A percentile compares a stretch with the other conserved stretches of the same genome.
Evolutionary conservation across 2,329 filamentous ascomycete species (phyloP).

Genomic region (Cladosporium sp.): DNA sequence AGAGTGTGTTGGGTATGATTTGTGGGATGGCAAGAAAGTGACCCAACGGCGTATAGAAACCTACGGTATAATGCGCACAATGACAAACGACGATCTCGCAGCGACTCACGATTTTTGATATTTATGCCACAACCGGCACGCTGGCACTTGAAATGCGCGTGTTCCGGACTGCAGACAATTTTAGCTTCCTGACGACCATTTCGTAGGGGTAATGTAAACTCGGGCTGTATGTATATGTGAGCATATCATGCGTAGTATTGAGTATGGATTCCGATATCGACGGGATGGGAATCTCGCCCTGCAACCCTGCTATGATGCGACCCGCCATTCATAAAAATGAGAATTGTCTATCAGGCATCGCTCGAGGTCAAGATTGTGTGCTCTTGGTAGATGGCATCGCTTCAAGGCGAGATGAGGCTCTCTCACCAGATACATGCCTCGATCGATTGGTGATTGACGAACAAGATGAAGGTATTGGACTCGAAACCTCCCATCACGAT

Average conservation of each 20-base stretch:
- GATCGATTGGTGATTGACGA: too few relatives aligned
- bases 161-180: conserved; percentile 4
- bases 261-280: conserved; percentile 7
- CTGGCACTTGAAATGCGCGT: conserved; percentile 5
- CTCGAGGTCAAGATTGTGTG: neutral
- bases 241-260: neutral
- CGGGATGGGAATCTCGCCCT: neutral
- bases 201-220: conserved; percentile 4
- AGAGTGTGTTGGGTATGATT: neutral
- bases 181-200: conserved; percentile 13
- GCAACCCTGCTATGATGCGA: neutral
- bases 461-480: neutral
- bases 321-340: neutral
- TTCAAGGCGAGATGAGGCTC: too few relatives aligned
- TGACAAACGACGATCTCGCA: neutral
- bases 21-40: neutral
- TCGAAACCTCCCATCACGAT: too few relatives aligned
- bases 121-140: conserved; percentile 3
- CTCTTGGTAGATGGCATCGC: too few relatives aligned
- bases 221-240: neutral
- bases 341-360: neutral
- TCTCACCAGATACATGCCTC: too few relatives aligned
- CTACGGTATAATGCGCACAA: neutral
- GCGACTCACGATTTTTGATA: neutral
- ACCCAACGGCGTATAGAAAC: neutral